A percentile compares a stretch with the other conserved stretches of the same genome.
These are phyloP conservation scores for Paecilomyces sp. DNA, from an alignment of 2,329 filamentous ascomycete genomes.

Conservation along the genomic window DNA sequence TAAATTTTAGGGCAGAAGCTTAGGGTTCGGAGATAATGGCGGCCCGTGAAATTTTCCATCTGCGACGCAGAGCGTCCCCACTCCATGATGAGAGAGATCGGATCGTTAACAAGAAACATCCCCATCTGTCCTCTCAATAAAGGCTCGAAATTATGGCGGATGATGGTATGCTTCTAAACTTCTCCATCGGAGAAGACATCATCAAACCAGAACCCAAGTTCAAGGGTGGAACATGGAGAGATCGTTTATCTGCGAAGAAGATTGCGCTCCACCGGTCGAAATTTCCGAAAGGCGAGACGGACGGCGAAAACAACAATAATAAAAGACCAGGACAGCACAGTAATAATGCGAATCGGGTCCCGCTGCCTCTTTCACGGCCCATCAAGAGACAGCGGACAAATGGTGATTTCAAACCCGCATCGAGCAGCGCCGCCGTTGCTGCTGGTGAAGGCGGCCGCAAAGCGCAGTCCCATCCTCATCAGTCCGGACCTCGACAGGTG, in stretches of 20 bases:
- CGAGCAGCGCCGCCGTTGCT: conserved; percentile 9
- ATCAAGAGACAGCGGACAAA: conserved; percentile 35
- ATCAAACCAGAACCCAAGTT: conserved; percentile 57
- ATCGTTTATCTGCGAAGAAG: conserved; percentile 74
- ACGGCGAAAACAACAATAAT: conserved; percentile 5
- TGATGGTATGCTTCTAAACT: conserved; percentile 92
- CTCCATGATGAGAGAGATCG: conserved; percentile 1
- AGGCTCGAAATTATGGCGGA: conserved; percentile 62
- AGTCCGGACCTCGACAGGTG: conserved; percentile 50
- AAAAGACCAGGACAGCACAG: conserved; percentile 6
- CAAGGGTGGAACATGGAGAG: conserved; percentile 90
- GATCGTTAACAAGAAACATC: conserved; percentile 15
- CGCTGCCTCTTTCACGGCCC: conserved; percentile 21
- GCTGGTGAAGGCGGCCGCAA: conserved; percentile 12
- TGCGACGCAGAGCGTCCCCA: background rate
- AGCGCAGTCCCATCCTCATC: conserved; percentile 28
- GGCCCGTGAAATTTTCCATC: conserved; percentile 28
- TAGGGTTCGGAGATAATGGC: conserved; percentile 19
- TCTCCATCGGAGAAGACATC: conserved; percentile 65
- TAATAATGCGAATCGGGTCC: conserved; percentile 28
- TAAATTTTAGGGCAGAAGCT: conserved; percentile 23
- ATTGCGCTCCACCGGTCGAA: conserved; percentile 46
- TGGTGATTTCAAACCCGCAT: conserved; percentile 28
- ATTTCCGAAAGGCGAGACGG: background rate
- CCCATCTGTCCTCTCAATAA: conserved; percentile 9